Base-by-base conservation (phyloP, 2,329 filamentous ascomycete species). In the Fusarium siculi region DNA sequence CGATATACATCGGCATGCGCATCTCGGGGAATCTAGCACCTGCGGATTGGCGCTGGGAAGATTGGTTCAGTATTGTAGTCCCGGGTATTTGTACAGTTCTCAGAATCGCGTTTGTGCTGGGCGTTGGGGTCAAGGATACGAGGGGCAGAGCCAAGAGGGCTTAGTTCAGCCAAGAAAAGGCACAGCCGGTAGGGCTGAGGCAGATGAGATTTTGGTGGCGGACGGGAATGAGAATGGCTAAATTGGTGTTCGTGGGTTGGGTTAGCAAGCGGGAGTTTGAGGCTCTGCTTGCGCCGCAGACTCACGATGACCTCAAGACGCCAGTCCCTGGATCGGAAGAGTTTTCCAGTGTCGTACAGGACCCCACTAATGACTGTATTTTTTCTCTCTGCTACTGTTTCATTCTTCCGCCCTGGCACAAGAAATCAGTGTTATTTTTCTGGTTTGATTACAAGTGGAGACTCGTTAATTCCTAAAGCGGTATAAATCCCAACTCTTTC, bases 41-140 rank as follows among this genome's bases (percentile, higher is more conserved):
- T 39, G 50, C 53, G 2, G 43, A 53, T 18, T 76, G 74, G 74
- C 54, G 72, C 7, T 30, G 18, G 46, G 63, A 56, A 19, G 74
- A 76, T 44, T 76, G 74, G 74, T 49, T 72, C 1, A 54, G 74
- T 7, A 36, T 61, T 4, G 21, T 69, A 0, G 30, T 70, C 3
- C 75, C 74, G 3, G 60, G n/a, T 0, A 36, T 52, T 3, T 76
- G 72, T 0, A 75, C 72, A 0, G 5, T 76, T n/a, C n/a, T 76
- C 15, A 65, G 74, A 23, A 63, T 52, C 10, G 19, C 57, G 5
- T 76, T 76, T 23, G 52, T 72, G 3, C 30, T 72, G 50, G 66
- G 74, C 3, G 19, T 75, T 5, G 74, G 74, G 10, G 59, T 76
- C 6, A 72, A 54, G 37, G 25, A 61, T 58, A 4, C 25, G 10